Evolutionary conservation across 2,329 filamentous ascomycete genomes (phyloP), one percentile per base, ranked within the genome.

Genomic region (Xylogone sp.): DNA sequence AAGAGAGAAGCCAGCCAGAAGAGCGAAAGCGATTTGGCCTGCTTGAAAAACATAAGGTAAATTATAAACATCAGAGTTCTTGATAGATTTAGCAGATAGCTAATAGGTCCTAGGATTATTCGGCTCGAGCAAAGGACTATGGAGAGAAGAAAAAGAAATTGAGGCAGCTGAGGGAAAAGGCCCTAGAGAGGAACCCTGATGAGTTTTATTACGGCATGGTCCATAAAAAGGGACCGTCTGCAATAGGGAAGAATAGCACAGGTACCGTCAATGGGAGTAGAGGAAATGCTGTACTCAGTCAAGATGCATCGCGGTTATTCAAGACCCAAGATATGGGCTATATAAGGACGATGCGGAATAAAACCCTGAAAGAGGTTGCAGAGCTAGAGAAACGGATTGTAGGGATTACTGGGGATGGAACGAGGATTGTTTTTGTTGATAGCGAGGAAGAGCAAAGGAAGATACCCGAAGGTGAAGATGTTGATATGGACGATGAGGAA

Each of bases 41-140:
- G 20, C 84, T 97, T 55, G 94, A 97, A 71, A 97, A 99, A 75
- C 88, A 94, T 79, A 97, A 97, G 75, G 86, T 86, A 65, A n/a
- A 34, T 18, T 42, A 43, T 16, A 31, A 20, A 45, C 22, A 7
- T 44, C 21, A 39, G 16, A 45, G 12, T 34, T 29, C 5, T 16
- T 10, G 10, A 39, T 7, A 16, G 10, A 22, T 34, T 18, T 19
- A 27, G 20, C 13, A 43, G 34, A 19, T 54, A 50, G 48, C 50
- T 42, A 47, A n/a, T 21, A n/a, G n/a, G 42, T 27, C 18, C 42
- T 54, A 80, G 77, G 83, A 87, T 67, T 86, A 87, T 69, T 76
- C 78, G 45, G 78, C 83, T 48, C 82, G 84, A 55, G 82, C 84
- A 21, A 74, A 77, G 59, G 84, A 87, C 65, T 84, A 81, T 75